Evolutionary conservation across 352 stramenopile genomes (phyloP).

Genomic region (Phytophthora pluvialis): DNA sequence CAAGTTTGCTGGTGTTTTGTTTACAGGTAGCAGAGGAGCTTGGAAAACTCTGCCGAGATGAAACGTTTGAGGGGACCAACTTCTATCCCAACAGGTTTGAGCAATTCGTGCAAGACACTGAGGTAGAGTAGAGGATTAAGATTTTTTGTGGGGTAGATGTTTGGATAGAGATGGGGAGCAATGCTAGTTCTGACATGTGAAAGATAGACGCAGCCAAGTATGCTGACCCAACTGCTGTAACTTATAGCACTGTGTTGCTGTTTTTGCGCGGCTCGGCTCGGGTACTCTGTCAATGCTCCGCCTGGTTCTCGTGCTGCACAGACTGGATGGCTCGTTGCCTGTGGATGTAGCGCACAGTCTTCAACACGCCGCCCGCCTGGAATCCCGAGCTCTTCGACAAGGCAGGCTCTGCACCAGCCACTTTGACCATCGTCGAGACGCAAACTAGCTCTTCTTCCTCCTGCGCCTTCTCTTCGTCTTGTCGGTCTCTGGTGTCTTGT

Average conservation of each 20-base stretch:
- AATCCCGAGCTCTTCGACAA: constrained; percentile 29
- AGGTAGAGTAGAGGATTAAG: constrained; percentile 22
- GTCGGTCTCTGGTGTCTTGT: constrained; percentile 18
- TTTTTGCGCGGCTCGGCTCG: background rate
- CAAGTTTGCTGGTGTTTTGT: constrained; percentile 6
- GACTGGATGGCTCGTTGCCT: constrained; percentile 24
- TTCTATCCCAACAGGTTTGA: constrained; percentile 96
- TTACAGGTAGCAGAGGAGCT: constrained; percentile 91
- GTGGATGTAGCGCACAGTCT: constrained; percentile 43
- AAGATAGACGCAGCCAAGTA: constrained; percentile 27
- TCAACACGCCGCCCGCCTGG: constrained; percentile 38
- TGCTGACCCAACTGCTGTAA: constrained; percentile 14
- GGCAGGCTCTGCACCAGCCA: constrained; percentile 26
- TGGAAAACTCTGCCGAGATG: constrained; percentile 95
- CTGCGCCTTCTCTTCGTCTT: constrained; percentile 38
- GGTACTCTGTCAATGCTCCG: constrained; percentile 22
- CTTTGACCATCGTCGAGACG: constrained; percentile 70
- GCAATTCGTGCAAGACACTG: constrained; percentile 43
- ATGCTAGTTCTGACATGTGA: constrained; percentile 15
- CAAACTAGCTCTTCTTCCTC: constrained; percentile 78
- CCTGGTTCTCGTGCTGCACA: constrained; percentile 36
- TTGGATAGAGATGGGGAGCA: constrained; percentile 6
- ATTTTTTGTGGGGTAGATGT: constrained; percentile 13
- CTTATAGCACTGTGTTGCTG: constrained; percentile 18
- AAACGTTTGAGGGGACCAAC: constrained; percentile 94